These are phyloP conservation scores for Rostrohypoxylon terebratum DNA, from an alignment of 495 filamentous ascomycete genomes.

Conservation along the genomic window DNA sequence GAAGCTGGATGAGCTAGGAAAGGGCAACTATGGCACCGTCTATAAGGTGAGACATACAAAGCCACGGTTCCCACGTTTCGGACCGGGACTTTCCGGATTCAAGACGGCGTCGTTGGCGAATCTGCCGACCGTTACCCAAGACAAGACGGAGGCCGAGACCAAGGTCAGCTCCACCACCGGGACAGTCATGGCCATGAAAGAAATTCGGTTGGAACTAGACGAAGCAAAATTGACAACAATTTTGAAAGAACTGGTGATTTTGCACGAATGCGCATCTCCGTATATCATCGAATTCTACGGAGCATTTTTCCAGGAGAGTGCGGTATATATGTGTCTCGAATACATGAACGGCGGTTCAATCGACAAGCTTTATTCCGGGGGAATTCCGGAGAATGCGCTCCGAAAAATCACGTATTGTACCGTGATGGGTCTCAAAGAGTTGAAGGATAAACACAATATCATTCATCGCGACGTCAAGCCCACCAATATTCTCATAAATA, in stretches of 20 bases:
- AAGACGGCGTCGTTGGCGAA: slow-evolving; percentile 50
- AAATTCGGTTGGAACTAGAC: slow-evolving; percentile 95
- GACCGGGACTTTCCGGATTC: slow-evolving; percentile 77
- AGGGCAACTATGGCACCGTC: slow-evolving; percentile 98
- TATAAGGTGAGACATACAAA: slow-evolving; percentile 93
- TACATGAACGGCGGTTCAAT: slow-evolving; percentile 99
- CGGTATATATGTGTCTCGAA: slow-evolving; percentile 99
- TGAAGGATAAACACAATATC: slow-evolving; percentile 99
- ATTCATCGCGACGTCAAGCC: slow-evolving; percentile 99
- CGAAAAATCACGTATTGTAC: slow-evolving; percentile 94
- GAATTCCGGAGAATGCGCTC: slow-evolving; percentile 88
- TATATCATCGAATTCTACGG: slow-evolving; percentile 99
- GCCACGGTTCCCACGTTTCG: slow-evolving; percentile 80
- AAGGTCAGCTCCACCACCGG: slow-evolving; percentile 64
- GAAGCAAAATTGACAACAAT: slow-evolving; percentile 97
- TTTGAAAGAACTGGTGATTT: slow-evolving; percentile 96
- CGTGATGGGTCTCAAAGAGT: slow-evolving; percentile 86
- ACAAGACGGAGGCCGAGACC: slow-evolving; percentile 44
- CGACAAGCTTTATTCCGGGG: slow-evolving; percentile 95
- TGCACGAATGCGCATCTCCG: slow-evolving; percentile 93
- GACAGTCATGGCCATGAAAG: slow-evolving; percentile 98
- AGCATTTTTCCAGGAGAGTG: slow-evolving; percentile 98
- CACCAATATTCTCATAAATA: slow-evolving; percentile 95
- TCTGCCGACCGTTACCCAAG: slow-evolving; percentile 51
- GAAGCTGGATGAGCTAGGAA: slow-evolving; percentile 93